Conservation (phyloP, 345 rosid species). For the Eucalyptus pauciflora region DNA sequence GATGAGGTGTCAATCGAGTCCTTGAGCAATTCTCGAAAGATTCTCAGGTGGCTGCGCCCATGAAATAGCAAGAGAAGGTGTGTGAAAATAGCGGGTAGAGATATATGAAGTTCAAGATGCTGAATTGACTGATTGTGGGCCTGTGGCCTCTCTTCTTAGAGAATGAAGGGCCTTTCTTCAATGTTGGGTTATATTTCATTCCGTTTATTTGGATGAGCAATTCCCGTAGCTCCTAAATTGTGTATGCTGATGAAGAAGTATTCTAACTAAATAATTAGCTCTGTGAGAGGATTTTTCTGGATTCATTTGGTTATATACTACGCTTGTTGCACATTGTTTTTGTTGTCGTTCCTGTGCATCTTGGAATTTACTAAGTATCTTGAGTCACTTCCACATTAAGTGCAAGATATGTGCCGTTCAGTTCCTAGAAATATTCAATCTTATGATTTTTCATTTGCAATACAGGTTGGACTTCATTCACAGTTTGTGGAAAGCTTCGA, state of each 20-base stretch:
- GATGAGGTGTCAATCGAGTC: neutral
- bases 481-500: constrained; percentile 95
- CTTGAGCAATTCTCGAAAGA: neutral
- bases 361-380: neutral
- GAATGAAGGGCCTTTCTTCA: neutral
- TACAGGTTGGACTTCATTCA: constrained; percentile 94
- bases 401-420: neutral
- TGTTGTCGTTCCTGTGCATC: neutral
- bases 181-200: neutral
- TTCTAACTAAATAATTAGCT: neutral
- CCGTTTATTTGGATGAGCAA: neutral
- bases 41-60: neutral
- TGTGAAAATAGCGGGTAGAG: neutral
- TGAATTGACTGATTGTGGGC: neutral
- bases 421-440: neutral
- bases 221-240: neutral
- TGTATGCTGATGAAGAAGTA: neutral
- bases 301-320: neutral
- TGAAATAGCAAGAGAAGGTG: neutral
- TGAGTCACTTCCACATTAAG: neutral
- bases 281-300: neutral
- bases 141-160: neutral
- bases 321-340: neutral
- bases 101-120: neutral
- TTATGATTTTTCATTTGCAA: neutral